Evolutionary conservation across 768 basidiomycete genomes (phyloP).

Genomic region (Leccinum boreale): DNA sequence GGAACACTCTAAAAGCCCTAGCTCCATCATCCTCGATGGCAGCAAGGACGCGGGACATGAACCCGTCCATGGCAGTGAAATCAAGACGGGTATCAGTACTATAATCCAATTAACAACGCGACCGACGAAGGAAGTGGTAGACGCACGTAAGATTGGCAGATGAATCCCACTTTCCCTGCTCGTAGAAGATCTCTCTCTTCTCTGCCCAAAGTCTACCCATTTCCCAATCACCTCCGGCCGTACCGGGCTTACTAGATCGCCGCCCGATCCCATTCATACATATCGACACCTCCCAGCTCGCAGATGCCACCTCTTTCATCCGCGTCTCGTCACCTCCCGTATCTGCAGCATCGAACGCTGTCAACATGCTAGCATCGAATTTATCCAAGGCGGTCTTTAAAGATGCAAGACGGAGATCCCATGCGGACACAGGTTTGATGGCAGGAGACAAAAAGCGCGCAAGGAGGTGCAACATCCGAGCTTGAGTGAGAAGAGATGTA

Average conservation of each 20-base stretch:
- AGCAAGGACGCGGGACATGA: conserved; percentile 67
- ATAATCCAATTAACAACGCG: not conserved
- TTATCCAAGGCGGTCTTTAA: conserved; percentile 80
- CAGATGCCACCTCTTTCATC: conserved; percentile 80
- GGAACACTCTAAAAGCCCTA: conserved; percentile 83
- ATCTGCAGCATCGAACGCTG: conserved; percentile 88
- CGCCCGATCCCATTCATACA: conserved; percentile 33
- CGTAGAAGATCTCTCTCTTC: conserved; percentile 92
- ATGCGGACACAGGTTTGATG: conserved; percentile 69
- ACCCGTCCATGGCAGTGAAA: conserved; percentile 92
- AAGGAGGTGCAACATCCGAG: conserved; percentile 70
- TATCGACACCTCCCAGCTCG: conserved; percentile 83
- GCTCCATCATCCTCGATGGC: conserved; percentile 74
- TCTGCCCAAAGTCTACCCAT: conserved; percentile 95
- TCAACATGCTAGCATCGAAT: conserved; percentile 83
- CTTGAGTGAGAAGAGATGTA: conserved; percentile 49
- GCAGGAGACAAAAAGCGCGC: conserved; percentile 66
- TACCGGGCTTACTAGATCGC: conserved; percentile 1
- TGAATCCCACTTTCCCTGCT: conserved; percentile 74
- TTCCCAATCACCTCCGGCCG: conserved; percentile 63
- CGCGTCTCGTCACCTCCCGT: conserved; percentile 61
- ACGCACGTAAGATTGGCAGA: conserved; percentile 78
- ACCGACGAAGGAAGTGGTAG: not conserved
- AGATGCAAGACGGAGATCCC: conserved; percentile 58
- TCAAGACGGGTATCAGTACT: conserved; percentile 63